Conservation (phyloP, 345 rosid species). For the Eucalyptus marginata region DNA sequence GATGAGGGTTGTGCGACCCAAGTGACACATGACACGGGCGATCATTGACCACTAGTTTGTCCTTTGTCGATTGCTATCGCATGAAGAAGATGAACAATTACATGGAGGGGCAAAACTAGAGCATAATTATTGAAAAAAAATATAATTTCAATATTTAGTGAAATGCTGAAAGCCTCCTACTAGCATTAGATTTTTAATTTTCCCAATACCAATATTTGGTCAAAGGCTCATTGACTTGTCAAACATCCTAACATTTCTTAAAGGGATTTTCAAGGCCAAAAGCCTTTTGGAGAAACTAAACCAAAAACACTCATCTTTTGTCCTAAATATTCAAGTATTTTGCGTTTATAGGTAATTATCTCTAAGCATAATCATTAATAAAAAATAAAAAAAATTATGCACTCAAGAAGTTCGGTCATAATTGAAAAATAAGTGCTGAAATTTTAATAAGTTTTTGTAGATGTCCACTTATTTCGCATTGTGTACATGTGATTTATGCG, state of each 20-base stretch:
- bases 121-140: too few species aligned
- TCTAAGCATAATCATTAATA: too few species aligned
- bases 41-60: too few species aligned
- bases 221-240: too few species aligned
- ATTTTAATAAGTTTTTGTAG: not conserved
- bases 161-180: fast-evolving
- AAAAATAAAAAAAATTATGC: fast-evolving
- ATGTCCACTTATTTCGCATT: not conserved
- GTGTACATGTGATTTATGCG: not conserved
- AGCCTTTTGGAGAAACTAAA: fast-evolving
- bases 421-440: not conserved
- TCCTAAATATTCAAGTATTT: fast-evolving
- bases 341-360: too few species aligned
- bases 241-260: fast-evolving
- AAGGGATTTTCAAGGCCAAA: fast-evolving
- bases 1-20: fast-evolving
- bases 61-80: fast-evolving
- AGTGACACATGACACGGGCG: fast-evolving
- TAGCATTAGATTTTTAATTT: too few species aligned
- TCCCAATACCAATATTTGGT: fast-evolving
- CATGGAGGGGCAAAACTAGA: too few species aligned
- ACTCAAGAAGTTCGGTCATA: fast-evolving
- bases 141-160: fast-evolving
- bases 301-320: fast-evolving
- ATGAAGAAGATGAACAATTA: too few species aligned